Evolutionary conservation across 2,329 filamentous ascomycete species (phyloP), one percentile per base, ranked within the genome.

Genomic region (Clarireedia sp.): DNA sequence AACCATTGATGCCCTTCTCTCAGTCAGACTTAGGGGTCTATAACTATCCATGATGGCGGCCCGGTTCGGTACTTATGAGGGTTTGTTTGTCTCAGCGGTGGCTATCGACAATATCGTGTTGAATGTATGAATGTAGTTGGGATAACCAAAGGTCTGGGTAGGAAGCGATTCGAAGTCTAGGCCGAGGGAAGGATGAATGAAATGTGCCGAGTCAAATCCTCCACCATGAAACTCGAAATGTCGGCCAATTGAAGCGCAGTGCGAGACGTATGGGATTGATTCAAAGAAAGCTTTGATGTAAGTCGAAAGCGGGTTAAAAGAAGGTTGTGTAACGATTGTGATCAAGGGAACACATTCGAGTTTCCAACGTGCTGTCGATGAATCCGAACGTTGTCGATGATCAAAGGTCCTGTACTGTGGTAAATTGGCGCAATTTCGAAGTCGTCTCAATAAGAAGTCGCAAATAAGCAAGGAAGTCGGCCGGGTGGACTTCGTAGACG

Each of bases 1-100:
- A 51, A 81, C 74, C 56, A 76, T 70, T 63, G 80, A 84, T 57
- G 80, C 80, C 69, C 82, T 75, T 65, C 82, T 73, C 66, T 82
- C 80, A 8, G 81, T 82, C 63, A 85, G 79, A 69, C 81, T 81
- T 61, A 80, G 71, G 37, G 80, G 77, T 65, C 74, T 74, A 51
- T 70, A 69, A 43, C 46, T 55, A 44, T 68, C 66, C 67, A 69
- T 69, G 9, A 24, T 55, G 23, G 43, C 44, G 37, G 24, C 33
- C 33, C 26, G 14, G 43, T 41, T 33, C 12, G 41, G 16, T 26
- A 33, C 29, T 33, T 33, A 33, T 33, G 29, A 33, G 4, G 29
- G 12, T 33, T 10, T 33, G 29, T 33, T 33, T 33, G 29, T 33
- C 29, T 33, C 29, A 33, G 12, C 12, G 29, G 29, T 33, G 29